A percentile compares a stretch with the other conserved stretches of the same genome.
These are phyloP conservation scores for Maudiozyma saulgeensis DNA, from an alignment of 805 yeast species.

Conservation along the genomic window DNA sequence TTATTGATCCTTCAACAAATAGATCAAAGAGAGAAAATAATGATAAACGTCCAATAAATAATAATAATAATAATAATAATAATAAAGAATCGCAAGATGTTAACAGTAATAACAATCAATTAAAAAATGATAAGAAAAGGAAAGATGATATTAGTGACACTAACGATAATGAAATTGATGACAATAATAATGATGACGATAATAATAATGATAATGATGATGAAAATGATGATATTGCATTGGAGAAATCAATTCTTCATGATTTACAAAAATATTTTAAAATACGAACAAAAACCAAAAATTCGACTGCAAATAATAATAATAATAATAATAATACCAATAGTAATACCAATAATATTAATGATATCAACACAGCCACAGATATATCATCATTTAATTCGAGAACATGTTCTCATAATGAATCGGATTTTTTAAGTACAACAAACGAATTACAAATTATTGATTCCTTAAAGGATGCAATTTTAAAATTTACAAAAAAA, in stretches of 20 bases:
- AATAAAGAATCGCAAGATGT: background rate
- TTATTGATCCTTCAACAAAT: background rate
- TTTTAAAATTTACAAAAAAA: conserved; percentile 54
- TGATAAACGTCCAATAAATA: background rate
- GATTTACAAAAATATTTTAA: conserved; percentile 54
- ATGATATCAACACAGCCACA: background rate
- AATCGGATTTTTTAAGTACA: background rate
- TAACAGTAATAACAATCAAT: background rate
- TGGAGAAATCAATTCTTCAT: conserved; percentile 35
- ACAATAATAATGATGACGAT: background rate
- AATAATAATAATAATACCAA: background rate
- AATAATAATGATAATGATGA: no score
- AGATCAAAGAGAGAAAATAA: conserved; percentile 1
- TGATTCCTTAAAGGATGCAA: conserved; percentile 47
- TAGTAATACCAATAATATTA: background rate
- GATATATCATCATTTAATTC: background rate
- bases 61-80: background rate
- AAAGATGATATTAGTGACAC: background rate
- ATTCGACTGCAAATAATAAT: conserved; percentile 8
- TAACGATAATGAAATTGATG: background rate
- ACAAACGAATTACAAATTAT: conserved; percentile 33
- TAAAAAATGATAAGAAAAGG: background rate
- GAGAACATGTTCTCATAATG: background rate
- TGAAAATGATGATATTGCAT: background rate
- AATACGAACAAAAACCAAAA: background rate